Conservation (phyloP, 208 protist species). For the Lotmaria passim region DNA sequence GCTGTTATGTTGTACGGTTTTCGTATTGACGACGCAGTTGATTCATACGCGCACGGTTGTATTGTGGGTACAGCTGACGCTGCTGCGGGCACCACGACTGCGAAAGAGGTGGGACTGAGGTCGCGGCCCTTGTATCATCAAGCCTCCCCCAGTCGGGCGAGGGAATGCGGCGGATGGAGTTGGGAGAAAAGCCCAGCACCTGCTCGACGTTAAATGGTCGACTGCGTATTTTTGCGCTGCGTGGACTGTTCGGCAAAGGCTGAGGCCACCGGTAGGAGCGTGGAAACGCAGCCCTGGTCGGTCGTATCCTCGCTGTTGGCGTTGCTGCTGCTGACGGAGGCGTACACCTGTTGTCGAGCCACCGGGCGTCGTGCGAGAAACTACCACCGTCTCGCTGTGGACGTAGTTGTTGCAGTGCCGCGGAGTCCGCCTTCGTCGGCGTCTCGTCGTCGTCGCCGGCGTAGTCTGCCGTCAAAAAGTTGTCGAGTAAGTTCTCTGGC, state of each 20-base stretch:
- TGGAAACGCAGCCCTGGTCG: neutral
- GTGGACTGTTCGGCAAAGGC: neutral
- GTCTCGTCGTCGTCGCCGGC: neutral
- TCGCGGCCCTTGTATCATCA: neutral
- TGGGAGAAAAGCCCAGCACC: neutral
- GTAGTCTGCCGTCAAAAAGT: neutral
- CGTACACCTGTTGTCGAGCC: too few species aligned
- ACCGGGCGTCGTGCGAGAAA: too few species aligned
- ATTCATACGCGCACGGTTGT: neutral
- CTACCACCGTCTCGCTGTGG: neutral
- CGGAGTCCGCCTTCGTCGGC: neutral
- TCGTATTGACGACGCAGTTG: neutral
- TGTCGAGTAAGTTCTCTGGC: neutral
- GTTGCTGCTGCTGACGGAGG: neutral
- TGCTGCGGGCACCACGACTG: too few species aligned
- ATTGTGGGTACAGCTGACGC: too few species aligned
- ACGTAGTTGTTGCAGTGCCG: neutral
- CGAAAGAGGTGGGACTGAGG: too few species aligned
- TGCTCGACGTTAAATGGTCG: neutral
- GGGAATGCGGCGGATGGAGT: neutral
- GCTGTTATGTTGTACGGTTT: conserved; percentile 1
- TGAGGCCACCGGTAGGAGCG: neutral
- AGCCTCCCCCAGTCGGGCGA: conserved; percentile 6
- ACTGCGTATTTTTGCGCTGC: neutral
- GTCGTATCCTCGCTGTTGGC: neutral